phyloP scores from a whole-genome alignment of 768 basidiomycete genomes.

The Psilocybe cubensis region DNA sequence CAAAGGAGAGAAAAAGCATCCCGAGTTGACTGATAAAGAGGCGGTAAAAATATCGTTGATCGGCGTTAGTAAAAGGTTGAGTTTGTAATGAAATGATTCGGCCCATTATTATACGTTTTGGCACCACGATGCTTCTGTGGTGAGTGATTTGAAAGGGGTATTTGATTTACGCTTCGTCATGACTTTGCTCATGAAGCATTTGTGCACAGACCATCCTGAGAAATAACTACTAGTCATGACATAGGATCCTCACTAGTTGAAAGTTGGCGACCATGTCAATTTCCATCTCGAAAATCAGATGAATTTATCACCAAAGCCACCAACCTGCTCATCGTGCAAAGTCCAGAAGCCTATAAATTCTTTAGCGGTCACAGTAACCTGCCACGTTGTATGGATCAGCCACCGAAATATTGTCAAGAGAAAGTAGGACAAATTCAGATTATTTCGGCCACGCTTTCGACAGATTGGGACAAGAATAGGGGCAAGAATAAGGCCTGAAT shows the following conservation, averaged over 20 bases:
- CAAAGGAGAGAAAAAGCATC: conserved; percentile 17
- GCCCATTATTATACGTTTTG: neutral
- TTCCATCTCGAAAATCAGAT: no score
- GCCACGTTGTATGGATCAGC: neutral
- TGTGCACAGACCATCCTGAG: no score
- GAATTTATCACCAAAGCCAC: no score
- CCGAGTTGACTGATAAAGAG: neutral
- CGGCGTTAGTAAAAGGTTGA: conserved; percentile 1
- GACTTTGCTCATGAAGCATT: no score
- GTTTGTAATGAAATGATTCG: neutral
- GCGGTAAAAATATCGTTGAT: conserved; percentile 4
- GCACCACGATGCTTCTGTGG: no score
- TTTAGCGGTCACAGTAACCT: neutral
- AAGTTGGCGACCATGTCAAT: no score
- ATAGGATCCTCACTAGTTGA: no score
- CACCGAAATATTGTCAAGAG: neutral
- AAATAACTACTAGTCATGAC: no score
- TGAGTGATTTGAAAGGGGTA: no score
- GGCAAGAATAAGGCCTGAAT: neutral
- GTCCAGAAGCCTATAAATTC: no score
- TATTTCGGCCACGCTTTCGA: neutral
- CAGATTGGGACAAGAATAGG: neutral
- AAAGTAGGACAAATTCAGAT: conserved; percentile 1
- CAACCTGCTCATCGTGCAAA: no score
- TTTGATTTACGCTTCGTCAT: no score